Percentiles rank a stretch among this genome's conserved stretches.
Evolutionary conservation across 2,329 filamentous ascomycete genomes (phyloP).

Genomic region (Fusarium setosum): DNA sequence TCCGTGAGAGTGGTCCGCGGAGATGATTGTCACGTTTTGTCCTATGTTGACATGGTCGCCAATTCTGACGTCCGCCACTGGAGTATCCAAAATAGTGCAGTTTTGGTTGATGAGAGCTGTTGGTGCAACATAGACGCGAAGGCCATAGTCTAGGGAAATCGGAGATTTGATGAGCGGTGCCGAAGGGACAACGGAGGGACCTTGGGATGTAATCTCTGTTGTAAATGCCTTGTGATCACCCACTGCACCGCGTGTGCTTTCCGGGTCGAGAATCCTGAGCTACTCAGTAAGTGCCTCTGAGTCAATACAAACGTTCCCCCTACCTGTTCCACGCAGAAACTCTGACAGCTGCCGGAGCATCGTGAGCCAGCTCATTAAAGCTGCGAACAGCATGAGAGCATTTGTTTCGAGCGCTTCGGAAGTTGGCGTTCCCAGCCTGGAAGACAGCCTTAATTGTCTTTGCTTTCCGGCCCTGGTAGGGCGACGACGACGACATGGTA

Average conservation of each 20-base stretch:
- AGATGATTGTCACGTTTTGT: conserved; percentile 10
- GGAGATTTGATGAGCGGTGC: conserved; percentile 1
- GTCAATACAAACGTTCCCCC: too few species aligned
- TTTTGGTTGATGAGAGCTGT: not conserved
- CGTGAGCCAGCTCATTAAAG: not conserved
- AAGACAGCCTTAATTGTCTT: not conserved
- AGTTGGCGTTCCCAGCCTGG: not conserved
- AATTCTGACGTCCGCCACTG: conserved; percentile 1
- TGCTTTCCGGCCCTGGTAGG: not conserved
- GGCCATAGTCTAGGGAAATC: conserved; percentile 2
- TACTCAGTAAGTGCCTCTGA: not conserved
- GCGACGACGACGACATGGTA: too few species aligned
- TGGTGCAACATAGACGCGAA: not conserved
- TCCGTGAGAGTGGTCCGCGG: not conserved
- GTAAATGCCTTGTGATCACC: not conserved
- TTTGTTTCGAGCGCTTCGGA: not conserved
- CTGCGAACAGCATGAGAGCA: not conserved
- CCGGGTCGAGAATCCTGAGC: not conserved
- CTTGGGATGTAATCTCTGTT: conserved; percentile 2
- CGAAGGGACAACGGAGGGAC: not conserved
- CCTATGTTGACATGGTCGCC: conserved; percentile 8
- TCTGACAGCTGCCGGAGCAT: not conserved
- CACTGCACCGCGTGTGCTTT: not conserved
- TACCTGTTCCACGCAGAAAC: conserved; percentile 4
- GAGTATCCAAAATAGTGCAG: conserved; percentile 6